A percentile compares a stretch with the other conserved stretches of the same genome.
phyloP scores from a whole-genome alignment of 257 asterid genomes.

The Jaltomata sinuosa region DNA sequence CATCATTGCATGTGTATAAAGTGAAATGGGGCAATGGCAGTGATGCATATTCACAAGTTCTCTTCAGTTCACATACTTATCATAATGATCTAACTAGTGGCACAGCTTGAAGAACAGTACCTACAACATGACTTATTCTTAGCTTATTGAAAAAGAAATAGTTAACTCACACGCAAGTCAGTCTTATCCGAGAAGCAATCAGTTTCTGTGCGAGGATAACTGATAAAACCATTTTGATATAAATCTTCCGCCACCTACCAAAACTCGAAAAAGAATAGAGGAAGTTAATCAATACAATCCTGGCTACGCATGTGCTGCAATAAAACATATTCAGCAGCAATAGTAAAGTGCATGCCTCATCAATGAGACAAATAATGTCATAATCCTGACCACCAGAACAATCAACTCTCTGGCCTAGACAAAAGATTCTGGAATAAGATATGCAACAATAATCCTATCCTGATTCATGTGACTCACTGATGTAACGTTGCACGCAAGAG shows the following conservation, averaged over 20 bases:
- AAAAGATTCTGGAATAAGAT: neutral
- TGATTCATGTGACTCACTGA: neutral
- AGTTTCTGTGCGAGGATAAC: slow-evolving; percentile 99
- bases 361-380: neutral
- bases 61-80: neutral
- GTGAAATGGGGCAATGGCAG: neutral
- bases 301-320: neutral
- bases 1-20: neutral
- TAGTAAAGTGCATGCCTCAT: neutral
- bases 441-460: neutral
- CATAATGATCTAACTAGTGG: neutral
- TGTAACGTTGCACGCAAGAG: neutral
- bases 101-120: neutral
- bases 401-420: neutral
- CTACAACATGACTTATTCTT: slow-evolving; percentile 5
- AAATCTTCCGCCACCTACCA: slow-evolving; percentile 92
- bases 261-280: slow-evolving; percentile 5
- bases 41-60: neutral
- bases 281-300: neutral
- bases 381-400: neutral
- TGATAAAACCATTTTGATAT: slow-evolving; percentile 92
- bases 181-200: slow-evolving; percentile 71
- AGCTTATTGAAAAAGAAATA: slow-evolving; percentile 5
- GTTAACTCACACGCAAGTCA: slow-evolving; percentile 54
- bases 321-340: neutral